Base-by-base conservation (phyloP, 257 asterid species). In the Solanum dulcamara region DNA sequence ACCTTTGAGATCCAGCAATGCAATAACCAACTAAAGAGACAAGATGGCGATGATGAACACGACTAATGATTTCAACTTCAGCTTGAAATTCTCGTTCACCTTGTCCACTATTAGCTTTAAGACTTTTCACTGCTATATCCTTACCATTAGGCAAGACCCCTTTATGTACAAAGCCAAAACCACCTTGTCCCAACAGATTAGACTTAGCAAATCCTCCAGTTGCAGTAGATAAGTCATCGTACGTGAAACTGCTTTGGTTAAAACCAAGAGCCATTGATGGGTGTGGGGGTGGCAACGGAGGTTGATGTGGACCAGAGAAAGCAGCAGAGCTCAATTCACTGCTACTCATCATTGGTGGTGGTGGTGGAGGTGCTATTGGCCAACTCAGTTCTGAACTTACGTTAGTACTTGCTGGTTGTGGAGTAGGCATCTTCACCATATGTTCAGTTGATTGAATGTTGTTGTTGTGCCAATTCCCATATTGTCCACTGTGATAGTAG, bases 341-440 rank as follows among this genome's bases (percentile, higher is more conserved):
- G 87, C 98, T 94, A 84, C 77, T 86, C 91, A 88, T 81, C 95
- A 88, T 77, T 93, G 91, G 90, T 13, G 99, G 97, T 2, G 94
- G 99, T 0, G 98, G 98, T 7, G 99, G 99, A 0, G 98, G 97
- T 26, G 86, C 90, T 9, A 89, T 84, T n/a, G 92, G 88, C 98
- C 98, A 93, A 1, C 91, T 85, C 32, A 88, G 88, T 37, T 96
- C 99, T 1, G 97, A 92, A 86, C 97, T 96, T 66, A 93, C 90
- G 4, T 81, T 90, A 2, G 89, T 89, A 81, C 98, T 95, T 7
- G 68, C 71, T 0, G 88, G 88, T 79, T 79, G 92, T 2, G 88
- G 91, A 10, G 89, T 87, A 1, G 93, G 97, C 84, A 92, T 89
- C 80, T 90, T 92, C 37, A 90, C 84, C 24, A 86, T 75, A 70